phyloP scores from a whole-genome alignment of 352 stramenopile species.

The Pythium sukuiense region DNA sequence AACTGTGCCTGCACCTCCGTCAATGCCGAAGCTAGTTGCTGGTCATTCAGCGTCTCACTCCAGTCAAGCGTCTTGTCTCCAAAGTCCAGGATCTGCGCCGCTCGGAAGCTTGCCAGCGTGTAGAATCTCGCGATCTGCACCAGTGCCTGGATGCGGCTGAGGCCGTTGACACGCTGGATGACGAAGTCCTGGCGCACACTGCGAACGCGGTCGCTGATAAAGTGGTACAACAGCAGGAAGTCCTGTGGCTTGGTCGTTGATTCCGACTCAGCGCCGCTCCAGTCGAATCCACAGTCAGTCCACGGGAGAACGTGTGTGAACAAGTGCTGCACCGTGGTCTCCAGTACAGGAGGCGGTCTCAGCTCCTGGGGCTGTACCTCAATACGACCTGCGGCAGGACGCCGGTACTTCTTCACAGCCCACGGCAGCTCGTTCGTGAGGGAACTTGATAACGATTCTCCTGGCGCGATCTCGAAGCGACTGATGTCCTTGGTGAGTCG shows the following conservation, averaged over 20 bases:
- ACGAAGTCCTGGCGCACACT: slow-evolving; percentile 75
- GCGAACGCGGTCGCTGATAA: slow-evolving; percentile 66
- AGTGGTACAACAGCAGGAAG: slow-evolving; percentile 72
- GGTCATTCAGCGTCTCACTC: slow-evolving; percentile 71
- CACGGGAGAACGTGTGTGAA: slow-evolving; percentile 19
- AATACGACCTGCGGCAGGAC: slow-evolving; percentile 25
- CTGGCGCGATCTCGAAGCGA: slow-evolving; percentile 25
- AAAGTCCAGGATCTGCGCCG: slow-evolving; percentile 34
- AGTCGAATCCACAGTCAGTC: slow-evolving; percentile 25
- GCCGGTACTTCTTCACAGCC: slow-evolving; percentile 32
- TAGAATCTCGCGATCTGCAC: slow-evolving; percentile 60
- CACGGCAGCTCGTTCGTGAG: background rate
- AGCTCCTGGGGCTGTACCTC: slow-evolving; percentile 21
- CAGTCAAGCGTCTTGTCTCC: slow-evolving; percentile 38
- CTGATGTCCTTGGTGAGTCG: slow-evolving; percentile 24
- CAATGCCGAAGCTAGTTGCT: slow-evolving; percentile 66
- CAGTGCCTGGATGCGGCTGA: slow-evolving; percentile 38
- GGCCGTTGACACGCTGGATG: slow-evolving; percentile 49
- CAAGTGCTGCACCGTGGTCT: slow-evolving; percentile 18
- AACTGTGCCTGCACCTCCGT: slow-evolving; percentile 52
- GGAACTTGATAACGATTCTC: background rate
- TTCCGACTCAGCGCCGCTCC: background rate
- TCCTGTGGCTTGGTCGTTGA: slow-evolving; percentile 14
- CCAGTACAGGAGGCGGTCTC: slow-evolving; percentile 15
- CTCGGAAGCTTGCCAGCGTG: slow-evolving; percentile 42